Percentiles rank a stretch among this genome's conserved stretches.
Evolutionary conservation across 345 rosid species (phyloP).

Genomic region (Rubroshorea leprosula): DNA sequence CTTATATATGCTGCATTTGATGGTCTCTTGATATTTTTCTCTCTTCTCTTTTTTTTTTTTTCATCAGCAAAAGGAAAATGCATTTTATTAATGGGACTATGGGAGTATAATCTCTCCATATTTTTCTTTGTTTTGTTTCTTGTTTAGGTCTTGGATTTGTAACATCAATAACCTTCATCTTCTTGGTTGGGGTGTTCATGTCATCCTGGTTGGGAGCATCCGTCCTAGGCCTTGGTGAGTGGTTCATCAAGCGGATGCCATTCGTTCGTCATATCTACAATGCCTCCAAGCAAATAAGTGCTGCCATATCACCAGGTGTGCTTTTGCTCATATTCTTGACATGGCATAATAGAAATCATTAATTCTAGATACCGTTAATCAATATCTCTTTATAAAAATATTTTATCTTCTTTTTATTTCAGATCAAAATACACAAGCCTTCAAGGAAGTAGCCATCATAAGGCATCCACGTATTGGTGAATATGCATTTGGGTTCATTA

Average conservation of each 20-base stretch:
- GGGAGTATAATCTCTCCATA: constrained; percentile 12
- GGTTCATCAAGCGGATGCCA: constrained; percentile 99
- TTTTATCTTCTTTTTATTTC: constrained; percentile 20
- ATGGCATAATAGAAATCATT: not conserved
- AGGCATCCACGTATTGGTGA: constrained; percentile 98
- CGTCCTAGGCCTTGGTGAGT: constrained; percentile 86
- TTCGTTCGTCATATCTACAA: constrained; percentile 93
- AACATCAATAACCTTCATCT: constrained; percentile 87
- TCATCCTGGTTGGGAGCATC: constrained; percentile 99
- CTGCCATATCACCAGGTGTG: constrained; percentile 97
- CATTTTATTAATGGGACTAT: too few species aligned
- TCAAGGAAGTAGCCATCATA: constrained; percentile 96
- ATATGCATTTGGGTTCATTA: constrained; percentile 97
- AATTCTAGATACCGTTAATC: too few species aligned
- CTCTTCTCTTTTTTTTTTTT: too few species aligned
- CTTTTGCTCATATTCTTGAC: constrained; percentile 3
- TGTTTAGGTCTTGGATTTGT: constrained; percentile 85
- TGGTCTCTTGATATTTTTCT: not conserved
- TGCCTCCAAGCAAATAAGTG: constrained; percentile 97
- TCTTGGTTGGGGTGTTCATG: constrained; percentile 98
- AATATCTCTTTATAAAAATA: constrained; percentile 11
- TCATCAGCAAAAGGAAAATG: too few species aligned
- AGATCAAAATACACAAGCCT: constrained; percentile 95
- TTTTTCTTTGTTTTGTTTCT: constrained; percentile 18
- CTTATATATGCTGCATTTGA: not conserved